Base-by-base conservation (phyloP, 306 rosid species). In the Castanea mollissima region DNA sequence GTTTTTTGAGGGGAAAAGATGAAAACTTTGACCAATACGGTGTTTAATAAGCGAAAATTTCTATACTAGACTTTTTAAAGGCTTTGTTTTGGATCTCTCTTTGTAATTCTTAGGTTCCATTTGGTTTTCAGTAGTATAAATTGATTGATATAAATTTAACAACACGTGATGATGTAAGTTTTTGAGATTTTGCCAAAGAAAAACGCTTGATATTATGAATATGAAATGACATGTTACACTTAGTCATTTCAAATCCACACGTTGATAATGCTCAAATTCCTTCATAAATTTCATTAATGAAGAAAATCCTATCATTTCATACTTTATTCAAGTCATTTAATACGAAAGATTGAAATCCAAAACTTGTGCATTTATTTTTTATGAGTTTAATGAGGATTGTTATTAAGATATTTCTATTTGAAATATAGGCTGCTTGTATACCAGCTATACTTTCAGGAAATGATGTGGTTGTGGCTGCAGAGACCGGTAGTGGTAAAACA, bases 401-500 rank as follows among this genome's bases (percentile, higher is more conserved):
- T 15, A 60, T 57, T 55, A 71, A 58, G 44, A 44, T 65, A 49
- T 83, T 79, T 77, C 77, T 55, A 18, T 79, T 52, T 78, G 84
- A 70, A 60, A 81, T 80, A 79, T 86, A 92, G 99, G 99, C 97
- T 80, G 88, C 98, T 90, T 86, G 91, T 55, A 78, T 95, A 41
- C 98, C 99, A 5, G 79, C 94, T 76, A 88, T 95, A 83, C 84
- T 89, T 54, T 88, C 96, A 49, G 97, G 90, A 68, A 90, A 89
- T 78, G 99, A 95, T 83, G 92, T 89, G 82, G 79, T 95, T 74
- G 85, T 95, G 80, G 99, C 99, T 12, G 99, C 99, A 0, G 99
- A 95, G 92, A 95, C 98, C 2, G 99, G 99, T 12, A 92, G 99
- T 79, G 97, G 98, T 27, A 92, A 94, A 88, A 94, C 98, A 18